Evolutionary conservation across 352 stramenopile species (phyloP).

Genomic region (Globisporangium nagaii): DNA sequence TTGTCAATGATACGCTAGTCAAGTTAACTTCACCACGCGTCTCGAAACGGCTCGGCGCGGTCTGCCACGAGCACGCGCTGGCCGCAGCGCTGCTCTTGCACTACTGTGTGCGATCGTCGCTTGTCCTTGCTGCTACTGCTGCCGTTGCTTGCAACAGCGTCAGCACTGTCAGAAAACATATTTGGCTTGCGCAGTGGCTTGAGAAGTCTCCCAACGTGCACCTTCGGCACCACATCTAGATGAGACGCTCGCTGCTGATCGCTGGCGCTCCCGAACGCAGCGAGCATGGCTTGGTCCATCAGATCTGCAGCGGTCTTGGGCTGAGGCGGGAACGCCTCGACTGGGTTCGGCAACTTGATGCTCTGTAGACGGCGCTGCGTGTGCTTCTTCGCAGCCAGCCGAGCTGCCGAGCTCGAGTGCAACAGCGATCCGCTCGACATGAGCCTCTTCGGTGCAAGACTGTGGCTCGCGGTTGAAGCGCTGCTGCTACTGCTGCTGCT

Average conservation of each 20-base stretch:
- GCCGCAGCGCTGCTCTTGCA: background rate
- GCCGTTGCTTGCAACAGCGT: too few species aligned
- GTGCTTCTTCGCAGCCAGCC: conserved; percentile 37
- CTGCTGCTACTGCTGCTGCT: conserved; percentile 12
- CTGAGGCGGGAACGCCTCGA: conserved; percentile 45
- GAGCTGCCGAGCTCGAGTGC: conserved; percentile 1
- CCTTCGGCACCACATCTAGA: background rate
- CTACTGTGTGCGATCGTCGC: background rate
- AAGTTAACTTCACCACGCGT: background rate
- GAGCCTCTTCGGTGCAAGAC: too few species aligned
- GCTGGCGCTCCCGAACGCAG: background rate
- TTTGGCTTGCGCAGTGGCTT: background rate
- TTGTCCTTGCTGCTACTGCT: too few species aligned
- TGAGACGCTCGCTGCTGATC: background rate
- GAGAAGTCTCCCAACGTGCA: background rate
- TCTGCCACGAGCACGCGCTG: background rate
- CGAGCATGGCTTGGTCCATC: background rate
- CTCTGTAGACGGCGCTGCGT: conserved; percentile 40
- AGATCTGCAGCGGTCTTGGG: conserved; percentile 14
- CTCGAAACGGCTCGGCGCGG: background rate
- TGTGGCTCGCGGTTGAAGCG: too few species aligned
- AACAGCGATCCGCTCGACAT: too few species aligned
- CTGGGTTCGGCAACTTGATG: conserved; percentile 37
- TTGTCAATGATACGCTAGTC: too few species aligned
- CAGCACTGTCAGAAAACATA: too few species aligned